Evolutionary conservation across 257 asterid genomes (phyloP), one percentile per base, ranked within the genome.

Genomic region (Fraxinus pennsylvanica): DNA sequence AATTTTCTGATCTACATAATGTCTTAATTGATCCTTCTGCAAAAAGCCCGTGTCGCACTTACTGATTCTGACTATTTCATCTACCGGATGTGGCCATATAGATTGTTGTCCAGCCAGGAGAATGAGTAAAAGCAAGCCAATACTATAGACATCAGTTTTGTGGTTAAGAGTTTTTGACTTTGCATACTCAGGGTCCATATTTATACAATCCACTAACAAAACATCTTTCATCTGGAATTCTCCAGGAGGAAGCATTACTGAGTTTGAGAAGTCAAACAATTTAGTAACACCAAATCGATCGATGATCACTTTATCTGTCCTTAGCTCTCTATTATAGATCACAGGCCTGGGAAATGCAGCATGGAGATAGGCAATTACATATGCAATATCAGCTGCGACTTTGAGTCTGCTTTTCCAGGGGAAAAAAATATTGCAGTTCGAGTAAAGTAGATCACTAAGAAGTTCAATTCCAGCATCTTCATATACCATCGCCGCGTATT

Each of bases 381-480:
- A 59, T 7, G 81, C 81, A 77, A 81, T 12, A 7, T 73, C 74
- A 63, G 43, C 65, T 38, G 78, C 84, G 12, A 81, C 61, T 61
- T 68, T 47, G 65, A 76, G 12, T 36, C 81, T 81, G 10, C 70
- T 36, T 67, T 12, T 50, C 78, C 77, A 81, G 5, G 75, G 21
- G 5, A 71, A 27, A 36, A 68, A 43, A 6, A 43, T 81, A 25
- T 43, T 72, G 6, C 13, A 1, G 45, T 33, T 6, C 1, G 35
- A 12, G 22, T 50, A n/a, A 21, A 80, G 83, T 21, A 54, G 63
- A 75, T 54, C 66, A 10, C 4, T 0, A 36, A 74, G 76, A 45
- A 38, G 50, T 43, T 63, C 70, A 63, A 12, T 27, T 25, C 43
- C 65, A 33, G 54, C 75, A 71, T 32, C 29, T 76, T 81, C 75